phyloP scores from a whole-genome alignment of 345 rosid genomes.

The Lumnitzera littorea region DNA sequence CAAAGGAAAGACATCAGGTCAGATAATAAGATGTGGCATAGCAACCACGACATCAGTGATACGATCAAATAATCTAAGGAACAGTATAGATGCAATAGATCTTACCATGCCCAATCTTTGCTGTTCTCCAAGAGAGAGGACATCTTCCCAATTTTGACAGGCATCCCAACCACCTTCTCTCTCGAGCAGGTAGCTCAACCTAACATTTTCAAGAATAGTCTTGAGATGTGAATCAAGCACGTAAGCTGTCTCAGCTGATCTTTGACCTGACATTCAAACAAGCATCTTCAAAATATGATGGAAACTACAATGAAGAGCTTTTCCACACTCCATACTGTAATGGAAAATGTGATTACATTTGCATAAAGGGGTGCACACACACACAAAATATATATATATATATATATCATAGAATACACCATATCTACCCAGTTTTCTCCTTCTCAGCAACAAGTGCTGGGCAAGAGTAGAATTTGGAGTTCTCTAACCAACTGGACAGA shows the following conservation, averaged over 20 bases:
- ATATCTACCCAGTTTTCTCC: no score
- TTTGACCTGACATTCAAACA: slow-evolving; percentile 31
- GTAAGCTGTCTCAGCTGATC: slow-evolving; percentile 13
- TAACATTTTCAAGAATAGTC: slow-evolving; percentile 72
- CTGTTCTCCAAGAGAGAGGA: slow-evolving; percentile 94
- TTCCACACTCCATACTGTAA: no score
- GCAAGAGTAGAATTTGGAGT: no score
- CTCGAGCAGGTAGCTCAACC: slow-evolving; percentile 79
- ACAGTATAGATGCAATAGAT: not conserved
- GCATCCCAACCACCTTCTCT: slow-evolving; percentile 93
- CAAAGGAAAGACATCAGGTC: slow-evolving; percentile 12
- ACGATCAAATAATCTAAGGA: not conserved
- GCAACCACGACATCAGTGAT: not conserved
- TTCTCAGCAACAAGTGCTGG: no score
- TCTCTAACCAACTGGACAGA: no score
- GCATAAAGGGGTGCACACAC: no score
- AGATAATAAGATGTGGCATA: slow-evolving; percentile 10
- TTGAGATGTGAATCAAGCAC: slow-evolving; percentile 50
- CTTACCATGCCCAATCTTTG: slow-evolving; percentile 97
- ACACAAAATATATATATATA: no score
- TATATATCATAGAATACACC: no score
- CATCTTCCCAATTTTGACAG: slow-evolving; percentile 77
- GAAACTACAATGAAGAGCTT: no score
- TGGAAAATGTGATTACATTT: no score
- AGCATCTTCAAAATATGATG: no score